These are phyloP conservation scores for Heliosperma pusillum DNA, from an alignment of 148 eudicot genomes.

Conservation along the genomic window DNA sequence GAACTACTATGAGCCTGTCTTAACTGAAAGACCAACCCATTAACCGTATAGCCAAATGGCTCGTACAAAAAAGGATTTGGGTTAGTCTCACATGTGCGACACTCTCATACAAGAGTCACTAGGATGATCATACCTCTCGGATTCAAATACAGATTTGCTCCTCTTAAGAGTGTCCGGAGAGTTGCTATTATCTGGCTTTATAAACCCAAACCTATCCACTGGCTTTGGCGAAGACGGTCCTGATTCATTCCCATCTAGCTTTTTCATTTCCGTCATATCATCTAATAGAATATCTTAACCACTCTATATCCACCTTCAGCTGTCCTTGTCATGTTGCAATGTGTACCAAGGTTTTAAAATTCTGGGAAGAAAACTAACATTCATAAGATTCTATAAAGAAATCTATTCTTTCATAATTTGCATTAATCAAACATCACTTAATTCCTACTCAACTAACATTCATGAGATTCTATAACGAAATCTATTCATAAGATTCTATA, in stretches of 20 bases:
- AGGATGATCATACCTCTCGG: slow-evolving; percentile 51
- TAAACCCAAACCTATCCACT: slow-evolving; percentile 85
- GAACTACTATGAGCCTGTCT: not conserved
- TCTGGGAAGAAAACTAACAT: slow-evolving; percentile 12
- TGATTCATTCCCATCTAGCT: slow-evolving; percentile 52
- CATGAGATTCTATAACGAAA: no score
- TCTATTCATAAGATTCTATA: no score
- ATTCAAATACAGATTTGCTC: slow-evolving; percentile 52
- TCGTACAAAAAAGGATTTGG: not conserved
- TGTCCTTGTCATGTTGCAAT: slow-evolving; percentile 22
- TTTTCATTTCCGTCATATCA: slow-evolving; percentile 63
- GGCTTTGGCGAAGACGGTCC: slow-evolving; percentile 42
- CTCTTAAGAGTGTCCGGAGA: slow-evolving; percentile 55
- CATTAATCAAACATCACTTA: not conserved
- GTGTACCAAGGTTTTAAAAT: slow-evolving; percentile 6
- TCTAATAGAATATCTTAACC: slow-evolving; percentile 20
- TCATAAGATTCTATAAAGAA: not conserved
- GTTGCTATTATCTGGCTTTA: slow-evolving; percentile 54
- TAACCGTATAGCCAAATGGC: not conserved
- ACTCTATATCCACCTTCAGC: slow-evolving; percentile 18
- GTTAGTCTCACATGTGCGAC: not conserved
- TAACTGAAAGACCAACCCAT: not conserved
- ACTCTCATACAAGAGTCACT: not conserved
- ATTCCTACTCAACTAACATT: not conserved
- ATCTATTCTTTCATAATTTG: not conserved